These are phyloP conservation scores for Ostreobium quekettii DNA, from an alignment of 139 green algal species.

Conservation along the genomic window DNA sequence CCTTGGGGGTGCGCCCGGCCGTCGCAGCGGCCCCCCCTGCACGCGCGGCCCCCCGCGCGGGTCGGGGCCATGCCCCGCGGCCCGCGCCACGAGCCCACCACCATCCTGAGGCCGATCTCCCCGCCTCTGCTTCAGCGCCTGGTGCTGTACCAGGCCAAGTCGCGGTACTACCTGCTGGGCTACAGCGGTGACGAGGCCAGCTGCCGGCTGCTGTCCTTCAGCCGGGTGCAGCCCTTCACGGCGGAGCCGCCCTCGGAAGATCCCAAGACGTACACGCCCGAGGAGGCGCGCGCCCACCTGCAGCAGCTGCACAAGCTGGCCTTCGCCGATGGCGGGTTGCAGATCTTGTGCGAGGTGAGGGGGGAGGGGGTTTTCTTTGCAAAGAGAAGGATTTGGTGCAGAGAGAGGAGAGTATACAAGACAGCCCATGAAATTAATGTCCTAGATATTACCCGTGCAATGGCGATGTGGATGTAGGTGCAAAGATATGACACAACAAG, in stretches of 20 bases:
- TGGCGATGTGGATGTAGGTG: too few species aligned
- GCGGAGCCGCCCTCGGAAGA: conserved; percentile 35
- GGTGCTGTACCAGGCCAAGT: conserved; percentile 40
- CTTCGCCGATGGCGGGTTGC: conserved; percentile 36
- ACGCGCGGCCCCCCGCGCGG: too few species aligned
- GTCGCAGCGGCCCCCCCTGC: too few species aligned
- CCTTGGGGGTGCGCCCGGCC: too few species aligned
- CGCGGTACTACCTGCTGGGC: conserved; percentile 42
- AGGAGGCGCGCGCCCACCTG: conserved; percentile 42
- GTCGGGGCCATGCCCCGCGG: too few species aligned
- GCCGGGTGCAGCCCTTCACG: conserved; percentile 20
- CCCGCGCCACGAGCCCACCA: too few species aligned
- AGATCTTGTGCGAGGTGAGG: conserved; percentile 38
- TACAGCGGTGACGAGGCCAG: conserved; percentile 31
- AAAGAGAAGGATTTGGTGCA: not conserved
- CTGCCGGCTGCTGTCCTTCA: conserved; percentile 45
- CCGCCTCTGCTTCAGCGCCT: conserved; percentile 10
- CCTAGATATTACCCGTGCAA: not conserved
- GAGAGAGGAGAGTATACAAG: not conserved
- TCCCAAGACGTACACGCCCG: conserved; percentile 38
- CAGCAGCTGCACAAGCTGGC: conserved; percentile 40
- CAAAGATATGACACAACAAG: too few species aligned
- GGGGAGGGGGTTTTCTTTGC: not conserved
- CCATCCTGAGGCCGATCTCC: not conserved
- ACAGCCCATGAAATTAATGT: not conserved